A percentile compares a stretch with the other conserved stretches of the same genome.
Conservation (phyloP, 352 stramenopile species). For the Bremia lactucae region DNA sequence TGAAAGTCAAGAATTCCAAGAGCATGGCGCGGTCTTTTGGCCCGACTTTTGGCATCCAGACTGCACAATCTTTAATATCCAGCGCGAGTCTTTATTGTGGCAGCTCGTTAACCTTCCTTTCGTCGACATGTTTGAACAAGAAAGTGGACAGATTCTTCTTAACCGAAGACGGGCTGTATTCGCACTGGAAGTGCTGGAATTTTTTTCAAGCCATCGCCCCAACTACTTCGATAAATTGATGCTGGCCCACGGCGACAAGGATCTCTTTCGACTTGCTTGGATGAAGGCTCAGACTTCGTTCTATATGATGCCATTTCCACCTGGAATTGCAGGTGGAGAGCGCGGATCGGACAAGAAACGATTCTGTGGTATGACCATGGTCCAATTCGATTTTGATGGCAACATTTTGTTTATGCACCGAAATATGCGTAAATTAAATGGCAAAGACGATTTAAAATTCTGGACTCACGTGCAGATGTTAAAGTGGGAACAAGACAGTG, state of each 20-base stretch:
- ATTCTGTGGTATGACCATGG: constrained; percentile 73
- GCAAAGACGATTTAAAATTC: constrained; percentile 27
- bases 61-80: constrained; percentile 65
- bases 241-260: constrained; percentile 65
- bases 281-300: constrained; percentile 52
- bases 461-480: constrained; percentile 39
- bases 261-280: constrained; percentile 72
- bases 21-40: constrained; percentile 54
- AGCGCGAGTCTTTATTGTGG: constrained; percentile 47
- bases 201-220: constrained; percentile 49
- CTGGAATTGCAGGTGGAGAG: constrained; percentile 28
- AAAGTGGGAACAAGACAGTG: constrained; percentile 19
- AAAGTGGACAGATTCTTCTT: constrained; percentile 67
- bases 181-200: constrained; percentile 46
- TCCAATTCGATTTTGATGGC: constrained; percentile 44
- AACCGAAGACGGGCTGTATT: constrained; percentile 25
- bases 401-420: constrained; percentile 62
- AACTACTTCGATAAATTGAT: constrained; percentile 51
- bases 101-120: constrained; percentile 48
- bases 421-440: constrained; percentile 60
- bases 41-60: constrained; percentile 67
- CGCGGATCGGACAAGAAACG: constrained; percentile 21
- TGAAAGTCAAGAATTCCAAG: constrained; percentile 26
- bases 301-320: constrained; percentile 48
- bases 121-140: constrained; percentile 73